Conservation (phyloP, 1,284 basidiomycete genomes). For the Leccinum ponderosum region DNA sequence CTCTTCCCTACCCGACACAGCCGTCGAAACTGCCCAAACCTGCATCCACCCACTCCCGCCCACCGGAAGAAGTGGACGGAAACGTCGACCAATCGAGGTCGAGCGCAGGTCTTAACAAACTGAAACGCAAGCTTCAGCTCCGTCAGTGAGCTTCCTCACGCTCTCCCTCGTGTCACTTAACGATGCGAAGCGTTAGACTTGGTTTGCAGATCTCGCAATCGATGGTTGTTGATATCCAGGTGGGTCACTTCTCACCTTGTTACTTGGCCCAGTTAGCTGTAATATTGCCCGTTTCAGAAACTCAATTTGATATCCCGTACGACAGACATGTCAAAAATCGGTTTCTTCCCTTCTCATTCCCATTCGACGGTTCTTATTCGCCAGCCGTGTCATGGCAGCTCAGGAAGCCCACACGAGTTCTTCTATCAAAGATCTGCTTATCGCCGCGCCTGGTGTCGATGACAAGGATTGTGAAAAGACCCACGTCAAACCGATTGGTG, state of each 20-base stretch:
- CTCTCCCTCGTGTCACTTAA: too few relatives aligned
- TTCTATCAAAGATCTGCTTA: conserved; percentile 95
- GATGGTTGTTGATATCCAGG: conserved; percentile 77
- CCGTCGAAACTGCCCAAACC: conserved; percentile 84
- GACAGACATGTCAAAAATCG: conserved; percentile 63
- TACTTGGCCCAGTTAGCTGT: not conserved
- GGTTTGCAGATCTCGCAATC: conserved; percentile 28
- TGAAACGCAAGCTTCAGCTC: conserved; percentile 46
- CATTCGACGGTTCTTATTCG: conserved; percentile 97
- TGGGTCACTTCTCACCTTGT: conserved; percentile 25
- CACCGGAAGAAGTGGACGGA: conserved; percentile 73
- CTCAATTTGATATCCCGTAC: conserved; percentile 78
- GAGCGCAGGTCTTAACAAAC: conserved; percentile 41
- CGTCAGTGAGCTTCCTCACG: too few relatives aligned
- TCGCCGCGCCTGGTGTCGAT: conserved; percentile 90
- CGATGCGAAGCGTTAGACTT: too few relatives aligned
- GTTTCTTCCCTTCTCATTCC: conserved; percentile 61
- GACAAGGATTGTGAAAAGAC: conserved; percentile 95
- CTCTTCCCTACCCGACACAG: conserved; percentile 77
- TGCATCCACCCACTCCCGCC: conserved; percentile 45
- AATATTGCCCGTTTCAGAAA: conserved; percentile 44
- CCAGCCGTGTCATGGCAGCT: conserved; percentile 96
- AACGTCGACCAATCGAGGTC: conserved; percentile 51
- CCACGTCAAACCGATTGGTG: conserved; percentile 92
- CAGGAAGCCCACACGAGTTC: conserved; percentile 96